Evolutionary conservation across 2,329 filamentous ascomycete species (phyloP).

Genomic region (Lachnellula hyalina): DNA sequence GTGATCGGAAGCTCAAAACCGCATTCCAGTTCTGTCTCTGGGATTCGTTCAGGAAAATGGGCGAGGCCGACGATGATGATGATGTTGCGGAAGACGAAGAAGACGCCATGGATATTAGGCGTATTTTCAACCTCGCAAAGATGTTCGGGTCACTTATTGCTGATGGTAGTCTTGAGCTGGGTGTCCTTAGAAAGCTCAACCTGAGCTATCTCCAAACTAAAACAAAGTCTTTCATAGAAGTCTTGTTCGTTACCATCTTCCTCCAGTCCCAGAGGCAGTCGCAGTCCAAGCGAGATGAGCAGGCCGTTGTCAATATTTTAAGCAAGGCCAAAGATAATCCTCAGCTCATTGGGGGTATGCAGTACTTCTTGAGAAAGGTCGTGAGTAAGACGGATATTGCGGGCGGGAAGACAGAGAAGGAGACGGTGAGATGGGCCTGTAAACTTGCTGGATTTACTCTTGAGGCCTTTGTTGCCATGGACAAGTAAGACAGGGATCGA

Average conservation of each 20-base stretch:
- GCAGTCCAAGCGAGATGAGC: constrained; percentile 46
- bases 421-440: constrained; percentile 44
- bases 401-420: constrained; percentile 42
- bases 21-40: constrained; percentile 84
- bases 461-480: constrained; percentile 19
- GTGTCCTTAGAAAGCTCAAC: constrained; percentile 65
- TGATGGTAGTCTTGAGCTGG: constrained; percentile 53
- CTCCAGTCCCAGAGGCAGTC: constrained; percentile 54
- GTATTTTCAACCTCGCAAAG: constrained; percentile 63
- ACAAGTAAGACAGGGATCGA: constrained; percentile 8
- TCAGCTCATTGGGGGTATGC: constrained; percentile 66
- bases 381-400: constrained; percentile 60
- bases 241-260: constrained; percentile 72
- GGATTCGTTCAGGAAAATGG: constrained; percentile 78
- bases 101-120: constrained; percentile 46
- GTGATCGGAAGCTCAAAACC: constrained; percentile 69
- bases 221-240: constrained; percentile 72
- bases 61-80: constrained; percentile 63
- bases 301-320: constrained; percentile 61
- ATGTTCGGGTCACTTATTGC: constrained; percentile 59
- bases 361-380: constrained; percentile 74
- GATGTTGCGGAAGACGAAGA: constrained; percentile 54
- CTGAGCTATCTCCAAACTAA: constrained; percentile 72
- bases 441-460: constrained; percentile 36
- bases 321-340: constrained; percentile 56